Percentiles rank a stretch among this genome's conserved stretches.
Evolutionary conservation across 2,329 filamentous ascomycete species (phyloP).

Genomic region (Coniella vitis): DNA sequence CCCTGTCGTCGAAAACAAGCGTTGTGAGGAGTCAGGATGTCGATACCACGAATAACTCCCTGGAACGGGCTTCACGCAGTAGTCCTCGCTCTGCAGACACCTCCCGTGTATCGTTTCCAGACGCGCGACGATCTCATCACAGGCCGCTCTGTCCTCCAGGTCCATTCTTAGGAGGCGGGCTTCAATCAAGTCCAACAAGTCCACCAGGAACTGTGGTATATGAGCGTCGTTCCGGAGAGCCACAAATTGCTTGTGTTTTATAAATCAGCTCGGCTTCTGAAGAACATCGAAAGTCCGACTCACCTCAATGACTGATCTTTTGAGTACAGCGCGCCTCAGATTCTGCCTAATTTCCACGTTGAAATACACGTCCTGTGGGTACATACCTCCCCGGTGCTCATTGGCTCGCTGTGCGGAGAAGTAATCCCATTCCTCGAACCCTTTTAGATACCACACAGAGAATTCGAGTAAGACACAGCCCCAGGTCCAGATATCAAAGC

Average conservation of each 20-base stretch:
- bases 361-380: conserved; percentile 2
- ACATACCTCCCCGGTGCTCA: neutral
- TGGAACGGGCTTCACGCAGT: neutral
- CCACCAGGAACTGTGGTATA: neutral
- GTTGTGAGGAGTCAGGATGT: neutral
- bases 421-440: neutral
- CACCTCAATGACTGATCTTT: neutral
- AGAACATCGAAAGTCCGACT: neutral
- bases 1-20: neutral
- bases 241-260: neutral
- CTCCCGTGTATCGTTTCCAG: neutral
- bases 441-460: conserved; percentile 5
- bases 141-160: conserved; percentile 1
- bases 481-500: conserved; percentile 6
- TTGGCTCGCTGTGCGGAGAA: conserved; percentile 1
- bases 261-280: neutral
- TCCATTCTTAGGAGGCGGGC: conserved; percentile 1
- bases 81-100: neutral
- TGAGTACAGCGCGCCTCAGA: neutral
- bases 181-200: conserved; percentile 3
- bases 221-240: neutral
- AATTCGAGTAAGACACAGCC: conserved; percentile 5
- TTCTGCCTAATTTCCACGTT: neutral
- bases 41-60: neutral
- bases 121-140: neutral